Conservation (phyloP, 2,329 filamentous ascomycete genomes). For the Claviceps digitariae region DNA sequence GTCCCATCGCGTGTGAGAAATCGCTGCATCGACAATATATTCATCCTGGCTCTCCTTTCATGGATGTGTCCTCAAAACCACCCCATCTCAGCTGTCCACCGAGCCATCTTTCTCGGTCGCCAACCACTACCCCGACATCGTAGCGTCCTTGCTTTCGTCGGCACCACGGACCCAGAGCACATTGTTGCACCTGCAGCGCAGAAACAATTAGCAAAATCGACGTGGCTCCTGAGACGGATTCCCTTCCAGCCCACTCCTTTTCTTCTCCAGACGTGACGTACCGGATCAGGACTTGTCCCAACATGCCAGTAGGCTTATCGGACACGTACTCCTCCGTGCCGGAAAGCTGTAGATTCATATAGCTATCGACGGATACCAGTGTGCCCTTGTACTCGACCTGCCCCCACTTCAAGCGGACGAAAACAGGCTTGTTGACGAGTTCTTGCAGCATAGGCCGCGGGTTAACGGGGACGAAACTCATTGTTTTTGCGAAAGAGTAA, state of each 20-base stretch:
- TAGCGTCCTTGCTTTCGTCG: slow-evolving; percentile 5
- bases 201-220: slow-evolving; percentile 1
- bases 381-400: slow-evolving; percentile 94
- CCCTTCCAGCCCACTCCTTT: not conserved
- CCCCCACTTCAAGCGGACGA: slow-evolving; percentile 94
- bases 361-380: slow-evolving; percentile 86
- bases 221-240: not conserved
- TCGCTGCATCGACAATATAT: not conserved
- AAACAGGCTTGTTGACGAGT: slow-evolving; percentile 80
- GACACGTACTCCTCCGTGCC: slow-evolving; percentile 87
- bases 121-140: slow-evolving; percentile 5
- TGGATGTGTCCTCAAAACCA: not conserved
- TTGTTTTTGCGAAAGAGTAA: slow-evolving; percentile 10
- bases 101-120: not conserved
- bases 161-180: slow-evolving; percentile 73
- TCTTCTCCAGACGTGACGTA: slow-evolving; percentile 24
- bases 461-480: slow-evolving; percentile 77
- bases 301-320: slow-evolving; percentile 66
- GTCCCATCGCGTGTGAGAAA: not conserved
- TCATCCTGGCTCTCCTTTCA: not conserved
- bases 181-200: slow-evolving; percentile 64
- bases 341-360: slow-evolving; percentile 96
- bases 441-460: slow-evolving; percentile 92
- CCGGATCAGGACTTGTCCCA: slow-evolving; percentile 90
- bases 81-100: not conserved